Evolutionary conservation across 805 yeast species (phyloP), one percentile per base, ranked within the genome.

Genomic region (Ogataea ganodermae): DNA sequence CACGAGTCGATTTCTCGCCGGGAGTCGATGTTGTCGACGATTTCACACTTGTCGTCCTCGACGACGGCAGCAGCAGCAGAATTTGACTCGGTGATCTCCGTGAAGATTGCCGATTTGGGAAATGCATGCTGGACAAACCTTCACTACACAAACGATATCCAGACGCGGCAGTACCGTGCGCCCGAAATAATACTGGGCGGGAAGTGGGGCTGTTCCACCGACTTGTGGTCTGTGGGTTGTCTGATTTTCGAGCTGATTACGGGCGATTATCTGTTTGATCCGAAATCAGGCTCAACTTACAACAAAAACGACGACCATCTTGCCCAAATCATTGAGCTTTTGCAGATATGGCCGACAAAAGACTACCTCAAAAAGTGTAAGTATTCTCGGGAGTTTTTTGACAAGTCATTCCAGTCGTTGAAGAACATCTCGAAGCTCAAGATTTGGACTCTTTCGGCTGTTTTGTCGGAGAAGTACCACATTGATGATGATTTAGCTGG

Each of bases 101-200:
- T 83, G 30, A 83, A 83, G 55, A 75, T 83, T 32, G 88, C 88
- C 2, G 89, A 83, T 62, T 70, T 83, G 51, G 89, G 89, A 27
- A 83, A 83, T 60, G 85, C 87, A 3, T 82, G 87, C 63, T 81
- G 83, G 80, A 67, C 71, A 22, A 70, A 77, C 55, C 76, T 74
- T 44, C 89, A 83, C 60, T 83, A 78, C 60, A 81, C 87, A 4
- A 79, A 81, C 57, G 86, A 82, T 58, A 82, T 83, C 49, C 86
- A 83, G 62, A 83, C 89, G 2, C 64, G 89, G 48, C 87, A 83
- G 57, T 83, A 83, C 58, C 65, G 89, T 30, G 70, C 85, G 1
- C 87, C 88, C 0, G 89, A 83, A 56, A 77, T 81, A 2, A 70
- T 83, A 4, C 61, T 83, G 32, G 82, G 81, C 18, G 73, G 74